phyloP scores from a whole-genome alignment of 768 basidiomycete genomes.

The Rhizopogon sp. region DNA sequence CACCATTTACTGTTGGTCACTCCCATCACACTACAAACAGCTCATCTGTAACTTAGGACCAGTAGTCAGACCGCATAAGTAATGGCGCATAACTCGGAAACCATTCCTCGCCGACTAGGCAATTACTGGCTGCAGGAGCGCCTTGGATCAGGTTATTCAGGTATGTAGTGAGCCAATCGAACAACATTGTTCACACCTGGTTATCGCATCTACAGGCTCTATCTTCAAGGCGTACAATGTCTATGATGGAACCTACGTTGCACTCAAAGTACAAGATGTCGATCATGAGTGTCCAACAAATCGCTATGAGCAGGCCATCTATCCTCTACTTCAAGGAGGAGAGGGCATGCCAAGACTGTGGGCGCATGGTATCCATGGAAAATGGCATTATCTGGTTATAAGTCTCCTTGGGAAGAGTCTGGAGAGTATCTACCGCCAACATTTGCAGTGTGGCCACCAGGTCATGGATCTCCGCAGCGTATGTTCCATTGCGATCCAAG shows the following conservation, averaged over 20 bases:
- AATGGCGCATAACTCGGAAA: conserved; percentile 12
- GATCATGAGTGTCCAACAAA: conserved; percentile 78
- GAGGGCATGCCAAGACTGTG: conserved; percentile 72
- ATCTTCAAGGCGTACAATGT: conserved; percentile 63
- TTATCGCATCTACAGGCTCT: conserved; percentile 43
- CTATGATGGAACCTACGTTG: conserved; percentile 54
- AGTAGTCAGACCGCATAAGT: background rate
- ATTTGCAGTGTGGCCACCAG: conserved; percentile 36
- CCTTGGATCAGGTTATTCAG: conserved; percentile 73
- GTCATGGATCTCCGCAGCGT: conserved; percentile 67
- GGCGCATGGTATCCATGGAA: conserved; percentile 50
- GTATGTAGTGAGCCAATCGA: conserved; percentile 29
- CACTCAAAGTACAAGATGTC: conserved; percentile 67
- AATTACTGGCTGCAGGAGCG: conserved; percentile 58
- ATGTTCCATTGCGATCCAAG: conserved; percentile 71
- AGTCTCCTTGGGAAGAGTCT: conserved; percentile 69
- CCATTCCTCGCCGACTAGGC: conserved; percentile 37
- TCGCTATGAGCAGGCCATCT: conserved; percentile 61
- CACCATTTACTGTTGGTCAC: background rate
- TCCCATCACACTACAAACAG: background rate
- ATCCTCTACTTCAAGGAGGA: conserved; percentile 67
- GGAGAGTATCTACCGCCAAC: conserved; percentile 53
- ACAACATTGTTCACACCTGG: background rate
- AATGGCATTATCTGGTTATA: conserved; percentile 73
- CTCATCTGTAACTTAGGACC: background rate